Evolutionary conservation across 176 grass and related monocot species (phyloP).

Genomic region (Carex littledalei): DNA sequence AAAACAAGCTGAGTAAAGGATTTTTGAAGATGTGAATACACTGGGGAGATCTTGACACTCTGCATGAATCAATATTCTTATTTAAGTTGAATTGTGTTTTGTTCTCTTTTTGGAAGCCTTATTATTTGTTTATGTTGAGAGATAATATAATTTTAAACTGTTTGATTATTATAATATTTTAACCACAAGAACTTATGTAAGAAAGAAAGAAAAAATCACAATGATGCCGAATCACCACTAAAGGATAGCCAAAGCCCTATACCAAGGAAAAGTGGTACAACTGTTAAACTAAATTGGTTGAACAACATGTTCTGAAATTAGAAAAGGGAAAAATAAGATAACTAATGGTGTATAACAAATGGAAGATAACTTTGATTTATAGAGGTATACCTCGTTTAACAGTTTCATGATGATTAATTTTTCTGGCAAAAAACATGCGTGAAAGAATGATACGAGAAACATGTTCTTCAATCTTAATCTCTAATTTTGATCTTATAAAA

Average conservation of each 20-base stretch:
- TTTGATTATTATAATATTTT: not conserved
- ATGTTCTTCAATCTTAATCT: not conserved
- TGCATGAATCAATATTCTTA: not conserved
- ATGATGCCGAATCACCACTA: not conserved
- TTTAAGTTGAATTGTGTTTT: not conserved
- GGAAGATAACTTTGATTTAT: not conserved
- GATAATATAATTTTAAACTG: not conserved
- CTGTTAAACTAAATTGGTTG: not conserved
- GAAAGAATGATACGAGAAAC: constrained; percentile 8
- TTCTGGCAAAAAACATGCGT: not conserved
- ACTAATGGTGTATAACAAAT: not conserved
- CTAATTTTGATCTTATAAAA: not conserved
- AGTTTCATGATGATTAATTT: not conserved
- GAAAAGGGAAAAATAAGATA: not conserved
- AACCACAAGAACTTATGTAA: not conserved
- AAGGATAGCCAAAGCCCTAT: not conserved
- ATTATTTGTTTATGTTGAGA: not conserved
- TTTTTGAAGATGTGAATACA: not conserved
- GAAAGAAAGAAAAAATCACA: not conserved
- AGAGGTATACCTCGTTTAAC: not conserved
- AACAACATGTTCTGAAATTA: not conserved
- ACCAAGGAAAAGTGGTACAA: not conserved
- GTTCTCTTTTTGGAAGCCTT: not conserved
- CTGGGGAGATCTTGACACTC: not conserved
- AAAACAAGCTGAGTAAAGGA: not conserved